These are phyloP conservation scores for Rhizopogon parksii DNA, from an alignment of 1,284 basidiomycete genomes.

Conservation along the genomic window DNA sequence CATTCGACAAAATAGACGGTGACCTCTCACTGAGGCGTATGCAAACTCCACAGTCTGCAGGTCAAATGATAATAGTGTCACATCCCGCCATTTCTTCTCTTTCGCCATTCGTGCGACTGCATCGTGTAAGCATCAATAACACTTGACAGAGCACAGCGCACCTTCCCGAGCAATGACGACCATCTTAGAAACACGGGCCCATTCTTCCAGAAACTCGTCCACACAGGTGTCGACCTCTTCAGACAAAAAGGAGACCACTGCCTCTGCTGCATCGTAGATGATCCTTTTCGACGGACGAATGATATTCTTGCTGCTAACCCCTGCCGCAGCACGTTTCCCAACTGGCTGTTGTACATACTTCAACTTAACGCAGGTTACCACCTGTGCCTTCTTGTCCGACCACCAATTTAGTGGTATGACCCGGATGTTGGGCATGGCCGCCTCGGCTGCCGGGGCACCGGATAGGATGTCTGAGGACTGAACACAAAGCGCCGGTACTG, in stretches of 20 bases:
- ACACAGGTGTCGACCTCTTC: slow-evolving; percentile 84
- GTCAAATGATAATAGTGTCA: slow-evolving; percentile 79
- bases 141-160: slow-evolving; percentile 24
- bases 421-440: slow-evolving; percentile 85
- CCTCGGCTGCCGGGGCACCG: slow-evolving; percentile 77
- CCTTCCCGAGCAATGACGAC: slow-evolving; percentile 87
- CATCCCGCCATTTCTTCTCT: slow-evolving; percentile 60
- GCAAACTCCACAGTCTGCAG: slow-evolving; percentile 84
- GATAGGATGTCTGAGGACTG: slow-evolving; percentile 75
- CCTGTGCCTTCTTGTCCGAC: slow-evolving; percentile 69
- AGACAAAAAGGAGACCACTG: slow-evolving; percentile 80
- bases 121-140: slow-evolving; percentile 7
- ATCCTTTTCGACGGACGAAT: slow-evolving; percentile 77
- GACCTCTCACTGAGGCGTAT: slow-evolving; percentile 49
- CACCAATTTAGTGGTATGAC: slow-evolving; percentile 89
- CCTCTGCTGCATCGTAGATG: slow-evolving; percentile 79
- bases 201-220: slow-evolving; percentile 82
- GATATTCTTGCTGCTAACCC: slow-evolving; percentile 43
- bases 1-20: neutral
- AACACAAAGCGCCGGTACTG: slow-evolving; percentile 78
- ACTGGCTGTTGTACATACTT: slow-evolving; percentile 83
- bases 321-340: slow-evolving; percentile 51
- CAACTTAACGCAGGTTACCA: slow-evolving; percentile 80
- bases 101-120: slow-evolving; percentile 78
- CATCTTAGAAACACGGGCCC: slow-evolving; percentile 87